Evolutionary conservation across 805 yeast species (phyloP).

Genomic region (Schwanniomyces polymorphus): DNA sequence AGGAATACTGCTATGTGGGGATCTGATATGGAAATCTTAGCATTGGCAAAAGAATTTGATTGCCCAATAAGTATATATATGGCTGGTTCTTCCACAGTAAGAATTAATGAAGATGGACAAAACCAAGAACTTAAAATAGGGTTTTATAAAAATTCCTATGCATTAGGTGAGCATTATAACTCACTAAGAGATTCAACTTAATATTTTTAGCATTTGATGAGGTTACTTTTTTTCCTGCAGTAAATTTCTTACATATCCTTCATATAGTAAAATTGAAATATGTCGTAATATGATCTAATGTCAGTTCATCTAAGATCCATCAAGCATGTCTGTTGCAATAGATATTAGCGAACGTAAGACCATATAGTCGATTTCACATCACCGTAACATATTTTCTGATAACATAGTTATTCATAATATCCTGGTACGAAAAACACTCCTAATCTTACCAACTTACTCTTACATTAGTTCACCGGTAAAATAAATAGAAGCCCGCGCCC

Average conservation of each 20-base stretch:
- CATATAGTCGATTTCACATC: too few species aligned
- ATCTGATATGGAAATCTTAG: conserved; percentile 87
- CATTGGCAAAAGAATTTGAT: conserved; percentile 68
- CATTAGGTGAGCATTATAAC: conserved; percentile 95
- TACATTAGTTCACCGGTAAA: too few species aligned
- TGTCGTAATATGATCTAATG: background rate
- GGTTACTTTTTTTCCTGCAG: too few species aligned
- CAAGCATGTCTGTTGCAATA: too few species aligned
- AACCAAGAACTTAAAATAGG: conserved; percentile 64
- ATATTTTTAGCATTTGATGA: background rate
- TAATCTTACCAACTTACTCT: too few species aligned
- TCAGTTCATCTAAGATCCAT: too few species aligned
- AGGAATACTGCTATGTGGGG: conserved; percentile 93
- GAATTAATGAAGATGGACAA: conserved; percentile 58
- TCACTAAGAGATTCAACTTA: conserved; percentile 42
- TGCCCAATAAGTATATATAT: conserved; percentile 76
- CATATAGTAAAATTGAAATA: background rate
- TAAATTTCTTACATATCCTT: background rate
- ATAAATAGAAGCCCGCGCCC: background rate
- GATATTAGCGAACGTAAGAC: too few species aligned
- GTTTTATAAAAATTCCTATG: conserved; percentile 80
- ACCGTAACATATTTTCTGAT: too few species aligned
- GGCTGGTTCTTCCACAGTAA: conserved; percentile 70
- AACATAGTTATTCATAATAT: too few species aligned
- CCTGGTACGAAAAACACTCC: too few species aligned